A percentile compares a stretch with the other conserved stretches of the same genome.
Evolutionary conservation across 345 rosid genomes (phyloP).

Genomic region (Microcos paniculata): DNA sequence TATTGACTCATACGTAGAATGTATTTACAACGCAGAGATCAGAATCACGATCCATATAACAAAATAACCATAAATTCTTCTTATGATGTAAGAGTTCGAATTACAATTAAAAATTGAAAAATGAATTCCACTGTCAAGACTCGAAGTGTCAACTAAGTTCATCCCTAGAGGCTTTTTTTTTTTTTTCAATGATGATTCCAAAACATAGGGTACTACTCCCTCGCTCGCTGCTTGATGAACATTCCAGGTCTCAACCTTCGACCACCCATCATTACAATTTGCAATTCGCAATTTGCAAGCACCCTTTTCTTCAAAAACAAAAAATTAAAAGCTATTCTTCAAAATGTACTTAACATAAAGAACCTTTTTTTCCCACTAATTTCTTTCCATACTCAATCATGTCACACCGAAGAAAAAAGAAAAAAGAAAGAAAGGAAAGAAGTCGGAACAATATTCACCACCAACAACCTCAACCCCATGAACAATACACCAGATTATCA

Average conservation of each 20-base stretch:
- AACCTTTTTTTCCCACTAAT: neutral
- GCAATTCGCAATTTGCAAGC: neutral
- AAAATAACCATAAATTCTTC: too few species aligned
- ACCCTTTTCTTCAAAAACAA: neutral
- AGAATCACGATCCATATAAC: too few species aligned
- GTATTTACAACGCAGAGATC: too few species aligned
- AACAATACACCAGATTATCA: neutral
- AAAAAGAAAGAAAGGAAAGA: neutral
- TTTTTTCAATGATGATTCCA: neutral
- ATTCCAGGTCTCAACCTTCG: neutral
- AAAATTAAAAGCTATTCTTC: neutral
- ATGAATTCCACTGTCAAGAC: neutral
- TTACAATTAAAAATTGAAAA: neutral
- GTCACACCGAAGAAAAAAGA: neutral
- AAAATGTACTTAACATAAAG: neutral
- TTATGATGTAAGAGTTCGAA: too few species aligned
- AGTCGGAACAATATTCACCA: neutral
- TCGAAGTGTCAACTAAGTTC: neutral
- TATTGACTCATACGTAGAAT: too few species aligned
- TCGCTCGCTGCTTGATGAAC: neutral
- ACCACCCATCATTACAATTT: neutral
- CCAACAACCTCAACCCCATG: neutral
- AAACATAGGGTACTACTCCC: neutral
- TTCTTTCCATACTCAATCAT: neutral
- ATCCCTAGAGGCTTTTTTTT: neutral